Conservation (phyloP, 2,329 filamentous ascomycete genomes). For the Penicillium sp. region DNA sequence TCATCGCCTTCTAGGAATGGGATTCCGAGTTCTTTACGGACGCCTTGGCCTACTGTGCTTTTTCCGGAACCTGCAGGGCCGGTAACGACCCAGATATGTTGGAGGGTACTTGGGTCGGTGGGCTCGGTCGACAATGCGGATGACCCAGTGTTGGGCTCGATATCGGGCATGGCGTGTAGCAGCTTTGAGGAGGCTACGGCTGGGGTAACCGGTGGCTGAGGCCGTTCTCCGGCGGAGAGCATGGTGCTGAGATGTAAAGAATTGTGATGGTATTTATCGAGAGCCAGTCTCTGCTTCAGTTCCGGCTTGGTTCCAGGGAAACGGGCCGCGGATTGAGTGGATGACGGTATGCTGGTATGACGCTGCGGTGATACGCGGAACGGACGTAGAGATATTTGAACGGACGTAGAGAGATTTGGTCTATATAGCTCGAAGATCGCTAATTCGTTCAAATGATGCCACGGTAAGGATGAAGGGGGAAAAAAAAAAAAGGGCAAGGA, state of each 20-base stretch:
- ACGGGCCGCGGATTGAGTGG: constrained; percentile 6
- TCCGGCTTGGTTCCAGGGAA: constrained; percentile 10
- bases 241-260: constrained; percentile 27
- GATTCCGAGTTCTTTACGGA: constrained; percentile 59
- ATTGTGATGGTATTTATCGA: neutral
- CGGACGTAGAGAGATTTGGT: neutral
- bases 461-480: neutral
- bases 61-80: constrained; percentile 77
- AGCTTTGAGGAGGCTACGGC: constrained; percentile 17
- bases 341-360: constrained; percentile 15
- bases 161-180: constrained; percentile 17
- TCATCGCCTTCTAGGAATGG: constrained; percentile 75
- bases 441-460: neutral
- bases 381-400: neutral
- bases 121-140: constrained; percentile 9
- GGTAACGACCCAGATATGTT: constrained; percentile 77
- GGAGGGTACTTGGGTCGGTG: constrained; percentile 28
- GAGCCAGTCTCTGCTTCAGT: neutral
- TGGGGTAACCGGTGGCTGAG: constrained; percentile 25
- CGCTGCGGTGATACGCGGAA: constrained; percentile 16
- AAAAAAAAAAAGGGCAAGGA: constrained; percentile 5
- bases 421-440: neutral
- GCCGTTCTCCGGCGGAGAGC: constrained; percentile 40
- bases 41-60: constrained; percentile 65
- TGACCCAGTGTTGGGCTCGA: constrained; percentile 18